Base-by-base conservation (phyloP, 1,284 basidiomycete species). In the Bjerkandera adusta region DNA sequence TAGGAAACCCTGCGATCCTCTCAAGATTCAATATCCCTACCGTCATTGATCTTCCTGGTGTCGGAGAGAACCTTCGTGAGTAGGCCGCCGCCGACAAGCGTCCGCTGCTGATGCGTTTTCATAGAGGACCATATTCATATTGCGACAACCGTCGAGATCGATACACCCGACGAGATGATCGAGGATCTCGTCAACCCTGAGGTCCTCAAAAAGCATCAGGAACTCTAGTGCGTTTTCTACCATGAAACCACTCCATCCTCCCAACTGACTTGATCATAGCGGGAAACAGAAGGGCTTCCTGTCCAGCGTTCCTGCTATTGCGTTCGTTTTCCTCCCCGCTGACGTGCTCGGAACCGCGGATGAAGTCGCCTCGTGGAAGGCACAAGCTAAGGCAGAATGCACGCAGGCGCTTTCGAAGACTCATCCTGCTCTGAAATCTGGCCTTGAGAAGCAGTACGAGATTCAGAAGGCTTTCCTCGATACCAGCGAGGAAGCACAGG, bases 1-100 rank as follows among this genome's bases (percentile, higher is more conserved):
- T 79, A 48, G 76, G 77, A 12, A 51, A 58, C 48, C 18, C 41
- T 4, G 25, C 15, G 12, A 42, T 43, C 13, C 24, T 33, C 13
- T 43, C 41, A 13, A 16, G 26, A 20, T 34, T 22, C 21, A 32
- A 24, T n/a, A 34, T 43, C 32, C 22, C 24, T 21, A 34, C 37
- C 4, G 15, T 40, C 16, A 34, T 47, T 13, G 45, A 47, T 21
- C 38, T 47, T 18, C 45, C 45, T 11, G 45, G 45, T 33, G 45
- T 47, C 6, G 38, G 45, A 5, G 45, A 47, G 45, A 47, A 47
- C 25, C 32, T 47, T 7, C 37, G 38, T 39, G 32, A 8, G 33
- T 26, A 11, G 10, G 36, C 8, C 18, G 11, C 18, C 37, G 13
- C 5, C 10, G 10, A 13, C 6, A 11, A 26, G 4, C n/a, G n/a